Evolutionary conservation across 179 eudicot genomes (phyloP).

Genomic region (Silene noctiflora): DNA sequence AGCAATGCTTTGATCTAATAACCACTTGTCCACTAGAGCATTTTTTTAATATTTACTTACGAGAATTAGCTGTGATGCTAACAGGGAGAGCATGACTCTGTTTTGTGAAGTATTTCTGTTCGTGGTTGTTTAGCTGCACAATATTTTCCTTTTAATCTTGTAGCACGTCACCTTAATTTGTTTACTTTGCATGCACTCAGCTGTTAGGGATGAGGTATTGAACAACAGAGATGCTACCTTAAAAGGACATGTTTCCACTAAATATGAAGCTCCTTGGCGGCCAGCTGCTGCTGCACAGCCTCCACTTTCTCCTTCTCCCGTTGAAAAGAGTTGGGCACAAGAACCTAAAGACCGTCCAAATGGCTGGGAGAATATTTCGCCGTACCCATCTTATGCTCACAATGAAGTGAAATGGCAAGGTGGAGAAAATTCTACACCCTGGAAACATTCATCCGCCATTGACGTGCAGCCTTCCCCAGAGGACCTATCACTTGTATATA

Average conservation of each 20-base stretch:
- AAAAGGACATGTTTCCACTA: slow-evolving; percentile 42
- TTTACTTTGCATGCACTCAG: slow-evolving; percentile 34
- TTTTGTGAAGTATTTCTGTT: slow-evolving; percentile 1
- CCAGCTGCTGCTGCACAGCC: slow-evolving; percentile 46
- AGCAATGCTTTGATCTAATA: not conserved
- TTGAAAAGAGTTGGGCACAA: slow-evolving; percentile 52
- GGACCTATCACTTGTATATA: slow-evolving; percentile 73
- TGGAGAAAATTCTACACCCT: slow-evolving; percentile 40
- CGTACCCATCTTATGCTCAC: slow-evolving; percentile 30
- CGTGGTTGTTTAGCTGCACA: not conserved
- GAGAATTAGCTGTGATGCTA: not conserved
- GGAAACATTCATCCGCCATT: slow-evolving; percentile 45
- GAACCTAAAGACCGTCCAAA: slow-evolving; percentile 38
- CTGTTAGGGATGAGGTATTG: slow-evolving; percentile 40
- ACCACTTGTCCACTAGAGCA: not conserved
- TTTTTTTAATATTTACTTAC: not conserved
- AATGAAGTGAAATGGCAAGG: slow-evolving; percentile 45
- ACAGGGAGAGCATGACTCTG: not conserved
- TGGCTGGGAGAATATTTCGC: slow-evolving; percentile 33
- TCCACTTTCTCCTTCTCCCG: slow-evolving; percentile 26
- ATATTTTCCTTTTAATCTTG: not conserved
- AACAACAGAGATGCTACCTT: slow-evolving; percentile 34
- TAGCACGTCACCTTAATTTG: slow-evolving; percentile 1
- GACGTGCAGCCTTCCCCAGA: slow-evolving; percentile 63
- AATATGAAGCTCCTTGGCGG: slow-evolving; percentile 49